Conservation (phyloP, 2,329 filamentous ascomycete genomes). For the Peltaster fructicola region DNA sequence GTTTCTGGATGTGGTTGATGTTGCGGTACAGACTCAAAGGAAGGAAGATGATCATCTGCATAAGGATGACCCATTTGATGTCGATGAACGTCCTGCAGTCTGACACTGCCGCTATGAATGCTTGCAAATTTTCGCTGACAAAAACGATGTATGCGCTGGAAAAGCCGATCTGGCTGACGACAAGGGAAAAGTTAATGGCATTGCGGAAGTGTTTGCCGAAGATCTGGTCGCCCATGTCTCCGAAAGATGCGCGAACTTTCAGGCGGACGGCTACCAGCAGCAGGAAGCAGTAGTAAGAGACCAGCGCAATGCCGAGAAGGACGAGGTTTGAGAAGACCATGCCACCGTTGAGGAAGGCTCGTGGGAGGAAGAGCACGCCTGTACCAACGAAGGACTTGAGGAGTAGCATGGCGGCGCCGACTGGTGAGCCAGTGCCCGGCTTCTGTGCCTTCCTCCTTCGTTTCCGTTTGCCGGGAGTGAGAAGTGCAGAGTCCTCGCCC, state of each 20-base stretch:
- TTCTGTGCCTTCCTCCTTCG: constrained; percentile 60
- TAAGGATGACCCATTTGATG: constrained; percentile 75
- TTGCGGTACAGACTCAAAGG: constrained; percentile 87
- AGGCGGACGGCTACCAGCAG: constrained; percentile 75
- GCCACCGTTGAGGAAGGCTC: constrained; percentile 86
- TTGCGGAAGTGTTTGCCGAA: constrained; percentile 83
- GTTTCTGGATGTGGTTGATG: constrained; percentile 92
- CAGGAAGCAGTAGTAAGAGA: constrained; percentile 97
- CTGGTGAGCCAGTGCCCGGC: constrained; percentile 59
- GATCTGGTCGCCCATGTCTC: constrained; percentile 82
- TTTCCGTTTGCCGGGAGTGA: constrained; percentile 50
- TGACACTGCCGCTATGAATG: constrained; percentile 81
- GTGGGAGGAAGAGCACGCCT: constrained; percentile 79
- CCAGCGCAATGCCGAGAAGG: constrained; percentile 61
- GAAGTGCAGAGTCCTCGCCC: constrained; percentile 73
- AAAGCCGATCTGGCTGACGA: constrained; percentile 89
- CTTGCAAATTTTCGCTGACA: constrained; percentile 85
- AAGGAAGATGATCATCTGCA: constrained; percentile 91
- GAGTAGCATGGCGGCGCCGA: constrained; percentile 65
- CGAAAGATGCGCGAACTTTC: constrained; percentile 82
- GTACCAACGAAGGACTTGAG: constrained; percentile 98
- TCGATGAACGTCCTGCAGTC: constrained; percentile 72
- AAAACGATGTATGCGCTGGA: constrained; percentile 94
- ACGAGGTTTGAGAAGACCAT: constrained; percentile 94
- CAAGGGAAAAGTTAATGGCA: constrained; percentile 77